Base-by-base conservation (phyloP, 2,329 filamentous ascomycete species). In the Sarocladium kiliense region DNA sequence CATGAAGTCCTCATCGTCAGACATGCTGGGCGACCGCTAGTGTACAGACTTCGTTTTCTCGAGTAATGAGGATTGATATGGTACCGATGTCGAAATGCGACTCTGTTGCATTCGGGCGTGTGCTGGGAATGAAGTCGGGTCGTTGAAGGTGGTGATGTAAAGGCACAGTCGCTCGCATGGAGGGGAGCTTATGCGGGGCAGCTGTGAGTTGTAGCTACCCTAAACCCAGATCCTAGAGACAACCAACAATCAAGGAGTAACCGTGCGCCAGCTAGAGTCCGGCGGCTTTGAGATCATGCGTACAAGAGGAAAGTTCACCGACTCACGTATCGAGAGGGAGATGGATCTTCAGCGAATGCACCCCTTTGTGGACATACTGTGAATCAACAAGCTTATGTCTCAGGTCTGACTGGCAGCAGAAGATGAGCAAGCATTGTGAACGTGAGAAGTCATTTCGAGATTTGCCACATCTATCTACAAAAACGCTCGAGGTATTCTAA, bases 1-100 rank as follows among this genome's bases (percentile, higher is more conserved):
- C 74, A 76, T 76, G 50, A 76, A 76, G 62, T 75, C 73, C 60
- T 74, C 74, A 59, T 79, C 77, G 66, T 80, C 77, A 37, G 77
- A 79, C 77, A 79, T 79, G 47, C 6, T 51, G 44, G 23, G 23
- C 37, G n/a, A 41, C 14, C 7, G 14, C 12, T 11, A 41, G 30
- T 34, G n/a, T 34, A 7, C 16, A 9, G 30, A 34, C 30, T 34
- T 34, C 30, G 7, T 34, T 16, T 34, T 16, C 30, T 7, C 30
- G 7, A 16, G 7, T 7, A 34, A 9, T 34, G 16, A 34, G 30
- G 30, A 9, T 34, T n/a, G n/a, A n/a, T n/a, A n/a, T n/a, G n/a
- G n/a, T n/a, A n/a, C n/a, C n/a, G n/a, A n/a, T n/a, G n/a, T n/a
- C n/a, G n/a, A n/a, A n/a, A n/a, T n/a, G n/a, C n/a, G n/a, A n/a